Evolutionary conservation across 208 protist species (phyloP).

Genomic region (Tetramitus jugosus): DNA sequence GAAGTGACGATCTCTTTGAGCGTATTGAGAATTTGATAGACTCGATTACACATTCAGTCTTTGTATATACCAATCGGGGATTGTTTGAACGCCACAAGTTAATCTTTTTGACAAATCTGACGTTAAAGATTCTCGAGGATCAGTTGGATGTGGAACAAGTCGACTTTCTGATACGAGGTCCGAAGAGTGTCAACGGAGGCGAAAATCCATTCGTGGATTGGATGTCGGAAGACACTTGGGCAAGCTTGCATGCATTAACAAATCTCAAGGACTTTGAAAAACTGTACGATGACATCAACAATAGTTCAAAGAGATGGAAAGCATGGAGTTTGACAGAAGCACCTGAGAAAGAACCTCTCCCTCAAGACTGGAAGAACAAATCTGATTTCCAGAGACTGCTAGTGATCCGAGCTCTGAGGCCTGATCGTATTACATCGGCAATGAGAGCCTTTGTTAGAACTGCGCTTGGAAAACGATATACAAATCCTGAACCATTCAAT

Average conservation of each 20-base stretch:
- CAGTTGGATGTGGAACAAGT: constrained; percentile 78
- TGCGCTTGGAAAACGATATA: constrained; percentile 47
- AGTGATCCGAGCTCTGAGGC: constrained; percentile 82
- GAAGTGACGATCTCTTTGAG: constrained; percentile 74
- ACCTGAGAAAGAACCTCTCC: constrained; percentile 60
- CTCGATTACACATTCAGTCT: constrained; percentile 82
- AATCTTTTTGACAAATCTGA: constrained; percentile 90
- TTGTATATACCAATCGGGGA: constrained; percentile 89
- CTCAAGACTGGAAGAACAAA: constrained; percentile 74
- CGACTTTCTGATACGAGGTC: constrained; percentile 81
- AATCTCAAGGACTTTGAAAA: constrained; percentile 78
- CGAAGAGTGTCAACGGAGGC: constrained; percentile 68
- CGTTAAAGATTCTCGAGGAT: constrained; percentile 78
- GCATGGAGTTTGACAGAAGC: constrained; percentile 40
- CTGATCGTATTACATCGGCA: constrained; percentile 86
- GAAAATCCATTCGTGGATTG: constrained; percentile 75
- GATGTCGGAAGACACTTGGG: constrained; percentile 79
- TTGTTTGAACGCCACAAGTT: constrained; percentile 97
- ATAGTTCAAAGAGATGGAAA: constrained; percentile 31
- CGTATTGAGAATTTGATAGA: constrained; percentile 81
- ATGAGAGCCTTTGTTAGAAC: constrained; percentile 61
- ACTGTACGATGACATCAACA: constrained; percentile 62
- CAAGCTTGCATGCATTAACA: constrained; percentile 70
- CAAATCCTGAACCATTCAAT: constrained; percentile 37
- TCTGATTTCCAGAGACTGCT: constrained; percentile 84